Percentiles rank a stretch among this genome's conserved stretches.
Conservation (phyloP, 2,329 filamentous ascomycete species). For the Fusarium sp. region DNA sequence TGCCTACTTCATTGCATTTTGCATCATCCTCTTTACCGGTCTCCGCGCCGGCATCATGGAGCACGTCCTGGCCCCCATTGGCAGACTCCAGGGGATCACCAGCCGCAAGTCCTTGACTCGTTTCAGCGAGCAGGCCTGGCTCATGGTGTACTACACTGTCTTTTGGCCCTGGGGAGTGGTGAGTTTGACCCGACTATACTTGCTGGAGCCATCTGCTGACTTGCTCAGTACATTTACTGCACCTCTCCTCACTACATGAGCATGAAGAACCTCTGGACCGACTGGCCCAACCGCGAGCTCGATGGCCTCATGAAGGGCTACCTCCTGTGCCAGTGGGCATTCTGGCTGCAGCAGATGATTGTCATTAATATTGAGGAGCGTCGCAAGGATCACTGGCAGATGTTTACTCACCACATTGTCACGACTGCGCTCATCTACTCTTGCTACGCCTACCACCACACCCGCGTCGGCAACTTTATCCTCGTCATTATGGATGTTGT, state of each 20-base stretch:
- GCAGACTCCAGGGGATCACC: conserved; percentile 75
- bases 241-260: conserved; percentile 83
- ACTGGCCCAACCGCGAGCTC: conserved; percentile 84
- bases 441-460: conserved; percentile 89
- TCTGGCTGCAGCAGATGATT: conserved; percentile 94
- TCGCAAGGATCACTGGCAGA: conserved; percentile 94
- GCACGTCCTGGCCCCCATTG: conserved; percentile 84
- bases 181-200: conserved; percentile 47
- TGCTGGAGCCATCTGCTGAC: neutral
- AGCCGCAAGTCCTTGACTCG: conserved; percentile 81
- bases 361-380: conserved; percentile 95
- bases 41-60: conserved; percentile 88
- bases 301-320: conserved; percentile 84
- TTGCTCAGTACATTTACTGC: conserved; percentile 79
- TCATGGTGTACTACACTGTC: conserved; percentile 82
- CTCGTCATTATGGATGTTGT: conserved; percentile 94
- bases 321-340: conserved; percentile 88
- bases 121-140: conserved; percentile 95
- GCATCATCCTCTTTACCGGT: conserved; percentile 86
- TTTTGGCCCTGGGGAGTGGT: conserved; percentile 90
- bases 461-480: conserved; percentile 87
- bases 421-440: conserved; percentile 83
- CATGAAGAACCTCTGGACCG: conserved; percentile 81
- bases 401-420: conserved; percentile 94
- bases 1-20: conserved; percentile 80